Conservation (phyloP, 768 basidiomycete species). For the Tephrocybe rancida region DNA sequence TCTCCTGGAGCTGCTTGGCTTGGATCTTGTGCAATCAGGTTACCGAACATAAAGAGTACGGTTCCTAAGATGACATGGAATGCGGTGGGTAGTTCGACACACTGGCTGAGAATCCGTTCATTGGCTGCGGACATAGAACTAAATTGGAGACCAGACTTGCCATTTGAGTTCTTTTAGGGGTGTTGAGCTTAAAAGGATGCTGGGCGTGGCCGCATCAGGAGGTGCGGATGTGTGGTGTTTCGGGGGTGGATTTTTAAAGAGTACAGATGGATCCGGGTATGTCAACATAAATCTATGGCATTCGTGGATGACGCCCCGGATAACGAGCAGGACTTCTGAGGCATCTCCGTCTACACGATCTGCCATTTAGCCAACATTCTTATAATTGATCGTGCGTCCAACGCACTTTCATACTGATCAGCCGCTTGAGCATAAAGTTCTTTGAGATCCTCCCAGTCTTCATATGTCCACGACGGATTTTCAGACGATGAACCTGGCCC, state of each 20-base stretch:
- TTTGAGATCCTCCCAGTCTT: constrained; percentile 72
- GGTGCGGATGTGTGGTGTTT: constrained; percentile 15
- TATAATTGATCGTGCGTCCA: not conserved
- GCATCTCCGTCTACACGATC: constrained; percentile 42
- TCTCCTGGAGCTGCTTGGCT: constrained; percentile 56
- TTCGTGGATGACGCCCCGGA: constrained; percentile 68
- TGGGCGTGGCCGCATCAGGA: not conserved
- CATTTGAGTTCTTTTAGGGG: constrained; percentile 14
- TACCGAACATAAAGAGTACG: constrained; percentile 65
- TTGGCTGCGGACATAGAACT: constrained; percentile 1
- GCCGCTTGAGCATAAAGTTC: constrained; percentile 59
- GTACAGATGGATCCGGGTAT: constrained; percentile 57
- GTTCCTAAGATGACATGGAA: constrained; percentile 70
- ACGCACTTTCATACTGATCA: constrained; percentile 61
- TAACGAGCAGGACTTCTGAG: constrained; percentile 50
- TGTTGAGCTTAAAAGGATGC: constrained; percentile 2
- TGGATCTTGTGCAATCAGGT: constrained; percentile 54
- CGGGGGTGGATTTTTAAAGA: constrained; percentile 36
- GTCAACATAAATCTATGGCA: constrained; percentile 62
- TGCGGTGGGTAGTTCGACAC: constrained; percentile 58
- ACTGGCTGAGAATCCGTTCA: constrained; percentile 29
- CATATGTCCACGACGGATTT: constrained; percentile 32
- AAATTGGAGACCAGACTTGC: constrained; percentile 12
- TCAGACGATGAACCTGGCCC: constrained; percentile 22
- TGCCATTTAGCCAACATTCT: constrained; percentile 14